Evolutionary conservation across 2,329 filamentous ascomycete species (phyloP).

Genomic region (Monosporascus sp.): DNA sequence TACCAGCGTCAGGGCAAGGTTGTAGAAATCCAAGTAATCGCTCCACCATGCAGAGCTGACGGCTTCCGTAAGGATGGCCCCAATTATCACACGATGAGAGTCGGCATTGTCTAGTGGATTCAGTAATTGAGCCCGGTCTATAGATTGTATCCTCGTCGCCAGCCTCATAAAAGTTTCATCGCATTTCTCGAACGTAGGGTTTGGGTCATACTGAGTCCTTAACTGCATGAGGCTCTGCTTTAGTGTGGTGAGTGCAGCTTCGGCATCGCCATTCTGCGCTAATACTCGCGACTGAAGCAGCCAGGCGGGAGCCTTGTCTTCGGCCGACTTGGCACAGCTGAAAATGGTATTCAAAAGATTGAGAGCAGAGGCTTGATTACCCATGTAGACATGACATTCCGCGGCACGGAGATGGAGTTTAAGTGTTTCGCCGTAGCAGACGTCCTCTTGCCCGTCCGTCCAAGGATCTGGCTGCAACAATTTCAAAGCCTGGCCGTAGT

Average conservation of each 20-base stretch:
- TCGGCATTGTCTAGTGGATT: conserved; percentile 40
- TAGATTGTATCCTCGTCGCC: conserved; percentile 52
- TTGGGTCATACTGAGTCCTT: conserved; percentile 58
- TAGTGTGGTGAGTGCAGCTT: conserved; percentile 62
- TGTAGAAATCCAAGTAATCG: conserved; percentile 66
- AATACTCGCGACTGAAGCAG: conserved; percentile 77
- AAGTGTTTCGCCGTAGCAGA: conserved; percentile 80
- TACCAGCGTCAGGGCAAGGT: conserved; percentile 61
- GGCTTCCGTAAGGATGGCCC: conserved; percentile 65
- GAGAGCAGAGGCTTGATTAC: conserved; percentile 62
- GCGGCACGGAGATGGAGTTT: conserved; percentile 72
- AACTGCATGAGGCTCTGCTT: conserved; percentile 67
- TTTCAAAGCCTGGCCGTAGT: conserved; percentile 69
- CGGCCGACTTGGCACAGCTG: conserved; percentile 59
- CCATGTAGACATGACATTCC: conserved; percentile 77
- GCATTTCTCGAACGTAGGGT: conserved; percentile 69
- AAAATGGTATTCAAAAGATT: conserved; percentile 67
- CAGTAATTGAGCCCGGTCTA: conserved; percentile 44
- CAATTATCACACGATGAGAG: conserved; percentile 54
- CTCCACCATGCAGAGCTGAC: conserved; percentile 69
- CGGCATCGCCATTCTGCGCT: conserved; percentile 66
- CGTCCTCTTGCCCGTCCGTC: conserved; percentile 63
- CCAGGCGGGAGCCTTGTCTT: conserved; percentile 80
- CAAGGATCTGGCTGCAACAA: conserved; percentile 79
- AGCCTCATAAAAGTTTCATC: conserved; percentile 67